These are phyloP conservation scores for Xylariaceae sp. DNA, from an alignment of 2,329 filamentous ascomycete genomes.

Conservation along the genomic window DNA sequence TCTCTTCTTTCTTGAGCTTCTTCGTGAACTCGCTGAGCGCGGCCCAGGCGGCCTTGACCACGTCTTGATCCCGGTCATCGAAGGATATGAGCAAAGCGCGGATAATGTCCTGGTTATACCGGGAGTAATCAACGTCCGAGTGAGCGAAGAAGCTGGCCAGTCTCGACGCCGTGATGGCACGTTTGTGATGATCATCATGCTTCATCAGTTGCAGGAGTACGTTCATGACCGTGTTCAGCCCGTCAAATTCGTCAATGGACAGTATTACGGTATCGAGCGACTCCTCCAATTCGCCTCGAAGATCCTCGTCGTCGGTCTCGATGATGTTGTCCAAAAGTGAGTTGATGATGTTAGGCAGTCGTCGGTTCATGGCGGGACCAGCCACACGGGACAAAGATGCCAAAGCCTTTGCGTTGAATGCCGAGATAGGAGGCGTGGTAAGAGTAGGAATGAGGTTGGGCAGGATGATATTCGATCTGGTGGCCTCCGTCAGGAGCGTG, in stretches of 20 bases:
- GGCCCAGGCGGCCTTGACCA: slow-evolving; percentile 85
- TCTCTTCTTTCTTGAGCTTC: slow-evolving; percentile 89
- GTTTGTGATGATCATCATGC: slow-evolving; percentile 83
- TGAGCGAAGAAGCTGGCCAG: slow-evolving; percentile 80
- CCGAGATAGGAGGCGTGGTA: slow-evolving; percentile 80
- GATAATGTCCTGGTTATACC: slow-evolving; percentile 94
- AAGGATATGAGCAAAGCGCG: slow-evolving; percentile 87
- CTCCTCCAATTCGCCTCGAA: slow-evolving; percentile 65
- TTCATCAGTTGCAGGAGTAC: slow-evolving; percentile 83
- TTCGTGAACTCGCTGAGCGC: slow-evolving; percentile 85
- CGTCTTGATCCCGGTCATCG: slow-evolving; percentile 74
- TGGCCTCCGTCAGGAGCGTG: slow-evolving; percentile 88
- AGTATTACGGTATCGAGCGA: slow-evolving; percentile 87
- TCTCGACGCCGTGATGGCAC: slow-evolving; percentile 71
- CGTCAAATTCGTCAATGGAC: slow-evolving; percentile 93
- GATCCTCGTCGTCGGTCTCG: slow-evolving; percentile 64
- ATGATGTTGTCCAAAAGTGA: slow-evolving; percentile 92
- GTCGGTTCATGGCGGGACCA: slow-evolving; percentile 81
- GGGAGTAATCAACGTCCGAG: slow-evolving; percentile 80
- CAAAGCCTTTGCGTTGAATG: slow-evolving; percentile 90
- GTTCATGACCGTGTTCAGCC: slow-evolving; percentile 92
- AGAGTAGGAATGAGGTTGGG: slow-evolving; percentile 94
- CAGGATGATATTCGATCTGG: slow-evolving; percentile 90
- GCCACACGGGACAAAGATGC: slow-evolving; percentile 92
- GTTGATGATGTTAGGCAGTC: slow-evolving; percentile 85